A percentile compares a stretch with the other conserved stretches of the same genome.
Evolutionary conservation across 2,329 filamentous ascomycete species (phyloP).

Genomic region (Tolypocladium ovalisporum): DNA sequence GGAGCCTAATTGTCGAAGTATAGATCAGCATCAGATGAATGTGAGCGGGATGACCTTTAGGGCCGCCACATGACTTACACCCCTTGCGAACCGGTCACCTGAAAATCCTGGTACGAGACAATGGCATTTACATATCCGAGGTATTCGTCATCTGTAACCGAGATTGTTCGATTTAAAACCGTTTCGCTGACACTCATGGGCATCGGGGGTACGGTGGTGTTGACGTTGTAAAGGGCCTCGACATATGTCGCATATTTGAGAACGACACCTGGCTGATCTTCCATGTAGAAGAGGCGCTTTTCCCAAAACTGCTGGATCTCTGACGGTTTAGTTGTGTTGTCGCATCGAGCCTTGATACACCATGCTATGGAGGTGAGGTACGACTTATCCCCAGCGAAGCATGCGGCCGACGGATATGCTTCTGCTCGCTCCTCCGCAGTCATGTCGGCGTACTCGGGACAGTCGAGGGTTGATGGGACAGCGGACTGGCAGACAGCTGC

Average conservation of each 20-base stretch:
- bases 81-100: not conserved
- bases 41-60: not conserved
- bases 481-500: not conserved
- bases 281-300: not conserved
- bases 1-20: not conserved
- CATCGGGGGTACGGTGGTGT: not conserved
- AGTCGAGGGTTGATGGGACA: not conserved
- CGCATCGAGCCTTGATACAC: not conserved
- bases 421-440: not conserved
- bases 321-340: not conserved
- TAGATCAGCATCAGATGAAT: not conserved
- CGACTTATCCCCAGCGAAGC: not conserved
- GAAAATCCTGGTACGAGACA: not conserved
- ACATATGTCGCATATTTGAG: not conserved
- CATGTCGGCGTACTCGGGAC: not conserved
- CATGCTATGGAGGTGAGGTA: not conserved
- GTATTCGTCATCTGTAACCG: not conserved
- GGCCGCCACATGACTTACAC: not conserved
- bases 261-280: not conserved
- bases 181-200: not conserved
- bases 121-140: not conserved
- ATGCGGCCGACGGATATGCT: not conserved
- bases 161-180: not conserved
- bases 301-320: not conserved
- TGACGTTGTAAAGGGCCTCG: not conserved